Evolutionary conservation across 179 eudicot species (phyloP), one percentile per base, ranked within the genome.

Genomic region (Patellifolia procumbens): DNA sequence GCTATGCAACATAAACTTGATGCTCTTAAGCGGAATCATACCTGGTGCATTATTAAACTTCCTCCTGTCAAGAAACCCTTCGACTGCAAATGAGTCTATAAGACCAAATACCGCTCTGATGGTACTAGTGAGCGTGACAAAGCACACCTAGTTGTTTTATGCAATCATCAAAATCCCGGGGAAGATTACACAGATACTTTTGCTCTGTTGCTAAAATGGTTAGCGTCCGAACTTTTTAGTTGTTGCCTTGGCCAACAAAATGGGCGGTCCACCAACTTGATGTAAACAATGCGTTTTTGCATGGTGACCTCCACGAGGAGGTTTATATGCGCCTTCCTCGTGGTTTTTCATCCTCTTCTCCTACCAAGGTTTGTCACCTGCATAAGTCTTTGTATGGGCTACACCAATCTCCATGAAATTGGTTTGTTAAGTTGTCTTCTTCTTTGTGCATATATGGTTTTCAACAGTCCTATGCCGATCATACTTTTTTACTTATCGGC

Each of bases 341-440:
- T 1, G 13, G 62, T 22, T 58, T 22, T 58, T 22, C 31, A 0
- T 26, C 31, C 0, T 4, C 5, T 9, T 17, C 19, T 55, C 37
- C 63, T 10, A 0, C 45, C 15, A 58, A 58, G 15, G 78, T 49
- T 1, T 74, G 70, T 24, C n/a, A 20, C 2, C n/a, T 74, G 1
- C 39, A 19, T 7, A 73, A 43, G 20, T 61, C 69, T 1, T 26
- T 74, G 1, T 62, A 74, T 61, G 77, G 77, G 2, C 31, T 74
- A 0, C 46, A 19, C 0, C 61, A 74, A n/a, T 26, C 70, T 10
- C 71, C 60, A 1, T 17, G 61, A 0, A 28, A 22, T 15, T 63
- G 46, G 61, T 74, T 26, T 32, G 46, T 61, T 15, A 74, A 62
- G 12, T 45, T 74, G 6, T 2, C 45, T 11, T 0, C 17, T 7